These are phyloP conservation scores for Colletotrichum cereale DNA, from an alignment of 2,329 filamentous ascomycete genomes.

Conservation along the genomic window DNA sequence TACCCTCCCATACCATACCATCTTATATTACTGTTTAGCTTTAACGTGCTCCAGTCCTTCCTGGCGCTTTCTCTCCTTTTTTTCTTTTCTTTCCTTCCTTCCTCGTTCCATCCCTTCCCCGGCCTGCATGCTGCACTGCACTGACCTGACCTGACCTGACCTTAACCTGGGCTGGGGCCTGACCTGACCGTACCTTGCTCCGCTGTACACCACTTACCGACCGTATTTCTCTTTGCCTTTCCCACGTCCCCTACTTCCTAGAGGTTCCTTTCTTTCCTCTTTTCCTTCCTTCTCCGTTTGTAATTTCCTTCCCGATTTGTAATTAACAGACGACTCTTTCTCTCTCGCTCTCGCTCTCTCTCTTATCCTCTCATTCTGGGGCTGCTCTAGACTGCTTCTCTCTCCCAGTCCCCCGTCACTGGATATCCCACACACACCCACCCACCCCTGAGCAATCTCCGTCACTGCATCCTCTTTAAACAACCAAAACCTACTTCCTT, in stretches of 20 bases:
- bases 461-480: background rate
- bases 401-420: constrained; percentile 19
- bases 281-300: constrained; percentile 37
- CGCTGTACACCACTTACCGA: constrained; percentile 23
- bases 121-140: constrained; percentile 39
- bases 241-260: constrained; percentile 33
- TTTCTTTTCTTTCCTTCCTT: constrained; percentile 20
- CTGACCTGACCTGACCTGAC: constrained; percentile 31
- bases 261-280: constrained; percentile 21
- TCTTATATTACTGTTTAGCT: constrained; percentile 40
- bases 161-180: constrained; percentile 38
- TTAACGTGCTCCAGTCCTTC: constrained; percentile 39
- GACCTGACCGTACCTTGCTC: constrained; percentile 30
- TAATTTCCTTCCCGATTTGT: constrained; percentile 40
- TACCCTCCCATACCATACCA: constrained; percentile 32
- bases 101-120: constrained; percentile 35
- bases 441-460: constrained; percentile 13
- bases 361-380: background rate
- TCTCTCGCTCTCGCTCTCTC: constrained; percentile 1
- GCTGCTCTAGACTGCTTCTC: constrained; percentile 27
- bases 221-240: constrained; percentile 40
- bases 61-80: constrained; percentile 10
- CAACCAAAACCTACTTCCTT: constrained; percentile 2
- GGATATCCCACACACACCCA: background rate
- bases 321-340: constrained; percentile 28